Evolutionary conservation across 495 filamentous ascomycete species (phyloP).

Genomic region (Penicillium arizonense): DNA sequence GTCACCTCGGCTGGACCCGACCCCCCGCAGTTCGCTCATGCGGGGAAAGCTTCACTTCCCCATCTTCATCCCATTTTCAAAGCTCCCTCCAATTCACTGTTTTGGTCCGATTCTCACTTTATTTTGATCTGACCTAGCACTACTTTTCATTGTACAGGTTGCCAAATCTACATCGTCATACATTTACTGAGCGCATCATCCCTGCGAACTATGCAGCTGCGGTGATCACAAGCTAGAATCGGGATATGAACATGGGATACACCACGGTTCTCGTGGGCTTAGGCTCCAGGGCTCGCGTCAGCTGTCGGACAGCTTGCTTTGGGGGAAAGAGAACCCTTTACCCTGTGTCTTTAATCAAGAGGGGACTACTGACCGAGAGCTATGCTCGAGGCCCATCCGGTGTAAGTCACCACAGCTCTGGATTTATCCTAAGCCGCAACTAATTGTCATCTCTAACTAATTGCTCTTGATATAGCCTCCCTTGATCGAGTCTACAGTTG

Average conservation of each 20-base stretch:
- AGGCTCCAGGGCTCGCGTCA: neutral
- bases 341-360: constrained; percentile 1
- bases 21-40: constrained; percentile 2
- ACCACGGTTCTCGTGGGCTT: constrained; percentile 6
- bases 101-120: neutral
- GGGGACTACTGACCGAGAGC: constrained; percentile 46
- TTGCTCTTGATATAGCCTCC: constrained; percentile 54
- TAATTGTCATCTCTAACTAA: neutral
- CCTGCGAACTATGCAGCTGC: constrained; percentile 7
- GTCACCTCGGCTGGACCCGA: constrained; percentile 1
- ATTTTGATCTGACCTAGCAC: too few species aligned
- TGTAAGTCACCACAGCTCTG: constrained; percentile 22
- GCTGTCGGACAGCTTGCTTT: neutral
- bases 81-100: neutral
- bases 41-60: constrained; percentile 14
- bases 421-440: neutral
- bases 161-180: too few species aligned
- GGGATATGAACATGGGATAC: constrained; percentile 17
- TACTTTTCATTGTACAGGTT: too few species aligned
- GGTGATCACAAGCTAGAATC: neutral
- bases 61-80: too few species aligned
- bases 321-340: neutral
- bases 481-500: constrained; percentile 71
- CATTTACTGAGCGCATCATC: neutral
- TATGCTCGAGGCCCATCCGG: constrained; percentile 43